Evolutionary conservation across 495 filamentous ascomycete species (phyloP).

Genomic region (Bombardia bombarda): DNA sequence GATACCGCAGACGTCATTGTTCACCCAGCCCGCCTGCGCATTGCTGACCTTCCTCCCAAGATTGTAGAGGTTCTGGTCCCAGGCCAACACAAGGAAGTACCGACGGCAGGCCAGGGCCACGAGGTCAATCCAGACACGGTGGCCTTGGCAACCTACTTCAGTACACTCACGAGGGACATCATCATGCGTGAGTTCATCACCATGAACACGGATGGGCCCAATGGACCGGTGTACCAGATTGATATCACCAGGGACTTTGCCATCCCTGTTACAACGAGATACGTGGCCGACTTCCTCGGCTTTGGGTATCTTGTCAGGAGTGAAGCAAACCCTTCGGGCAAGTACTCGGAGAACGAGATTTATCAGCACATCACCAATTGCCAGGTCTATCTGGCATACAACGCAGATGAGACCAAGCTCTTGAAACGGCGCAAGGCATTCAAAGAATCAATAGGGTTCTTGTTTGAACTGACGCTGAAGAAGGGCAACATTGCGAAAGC

Average conservation of each 20-base stretch:
- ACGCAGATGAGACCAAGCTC: slow-evolving; percentile 10
- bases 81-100: background rate
- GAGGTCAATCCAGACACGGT: background rate
- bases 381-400: slow-evolving; percentile 13
- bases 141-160: slow-evolving; percentile 4
- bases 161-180: slow-evolving; percentile 2
- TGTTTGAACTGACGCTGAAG: slow-evolving; percentile 6
- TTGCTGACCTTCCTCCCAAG: too few species aligned
- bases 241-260: slow-evolving; percentile 14
- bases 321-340: background rate
- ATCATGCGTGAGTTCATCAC: slow-evolving; percentile 8
- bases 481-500: slow-evolving; percentile 4
- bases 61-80: too few species aligned
- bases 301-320: slow-evolving; percentile 7
- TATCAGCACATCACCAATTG: slow-evolving; percentile 16
- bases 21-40: too few species aligned
- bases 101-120: background rate
- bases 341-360: slow-evolving; percentile 13
- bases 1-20: too few species aligned
- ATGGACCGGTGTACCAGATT: slow-evolving; percentile 9
- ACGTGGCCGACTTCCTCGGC: slow-evolving; percentile 14
- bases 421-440: slow-evolving; percentile 10
- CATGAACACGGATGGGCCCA: too few species aligned
- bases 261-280: slow-evolving; percentile 10
- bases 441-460: slow-evolving; percentile 3